Base-by-base conservation (phyloP, 2,329 filamentous ascomycete species). In the Alternaria panax region DNA sequence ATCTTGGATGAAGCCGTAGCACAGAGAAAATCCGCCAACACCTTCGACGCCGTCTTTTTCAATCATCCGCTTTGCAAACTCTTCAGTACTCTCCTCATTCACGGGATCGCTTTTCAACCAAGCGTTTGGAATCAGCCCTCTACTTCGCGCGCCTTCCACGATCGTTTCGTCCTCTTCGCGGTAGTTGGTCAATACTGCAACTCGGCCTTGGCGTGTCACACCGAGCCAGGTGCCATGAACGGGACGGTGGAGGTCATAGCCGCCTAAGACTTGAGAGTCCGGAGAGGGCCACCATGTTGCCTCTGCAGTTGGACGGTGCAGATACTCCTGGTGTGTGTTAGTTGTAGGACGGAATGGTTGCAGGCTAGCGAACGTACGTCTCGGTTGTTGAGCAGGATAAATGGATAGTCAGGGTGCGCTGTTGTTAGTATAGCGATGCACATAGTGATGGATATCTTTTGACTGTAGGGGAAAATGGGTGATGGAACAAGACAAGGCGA, bases 141-240 rank as follows among this genome's bases (percentile, higher is more conserved):
- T 81, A 62, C 84, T 87, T 40, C 84, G 83, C 42, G 76, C 75
- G 47, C 77, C 77, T 43, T 80, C 72, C 25, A 82, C 74, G 18
- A 82, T 76, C 24, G 78, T 76, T 27, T 73, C 68, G 32, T 68
- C 71, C 41, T 83, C 78, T 72, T 89, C 87, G 38, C 86, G 85
- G 71, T 87, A 89, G 74, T 90, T 90, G 50, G 87, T 89, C 30
- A 90, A 80, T 6, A 88, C 84, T 3, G 87, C 86, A 46, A 90
- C 72, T 57, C 86, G 85, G 27, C 87, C 87, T 63, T 87, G 81
- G 30, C 79, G 82, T 8, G 86, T 89, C 57, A 89, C 80, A 20
- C 86, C 87, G 47, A 89, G 83, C 87, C 87, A 90, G 60, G 87
- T 89, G 22, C 87, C 87, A 54, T 86, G 85, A 38, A 81, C 83